Base-by-base conservation (phyloP, 345 rosid genomes). In the Camelina neglecta region DNA sequence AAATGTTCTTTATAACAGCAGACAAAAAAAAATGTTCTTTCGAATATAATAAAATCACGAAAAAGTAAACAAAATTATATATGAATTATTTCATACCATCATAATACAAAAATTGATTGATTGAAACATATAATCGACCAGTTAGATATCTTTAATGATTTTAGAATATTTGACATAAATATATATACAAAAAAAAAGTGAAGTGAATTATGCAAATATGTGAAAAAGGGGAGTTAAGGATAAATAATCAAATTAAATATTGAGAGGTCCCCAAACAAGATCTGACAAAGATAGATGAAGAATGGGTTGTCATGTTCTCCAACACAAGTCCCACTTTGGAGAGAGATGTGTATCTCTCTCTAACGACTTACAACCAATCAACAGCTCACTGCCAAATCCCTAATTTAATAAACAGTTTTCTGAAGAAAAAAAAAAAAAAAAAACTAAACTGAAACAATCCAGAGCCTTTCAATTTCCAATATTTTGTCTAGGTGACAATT, bases 221-320 rank as follows among this genome's bases (percentile, higher is more conserved):
- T 1, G 4, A 8, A 49, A 55, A 66, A 51, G 16, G 39, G 24
- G 50, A 69, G 64, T 67, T 67, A 44, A 54, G 74, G 73, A 76
- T 62, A 33, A 62, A 76, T 68, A 77, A 63, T 21, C 7, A 49
- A 66, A 72, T 65, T 41, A 3, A 78, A 71, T 29, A 29, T 3
- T 6, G 73, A 33, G 77, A 67, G 77, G 77, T 78, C 70, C 69
- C 56, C 31, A 60, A 73, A 67, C 77, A 78, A 60, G 77, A 78
- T 78, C 81, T 78, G 81, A 78, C 77, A 78, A 56, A 67, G 81
- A 65, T 49, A 66, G 77, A 66, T 72, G 69, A 72, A 67, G 60
- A 61, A 78, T 78, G 81, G 74, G 81, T 78, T 78, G 81, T 78
- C 77, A 78, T 72, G 78, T 78, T 78, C 73, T 51, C 81, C 81